phyloP scores from a whole-genome alignment of 73 alveolate genomes.

The Blepharisma stoltei region DNA sequence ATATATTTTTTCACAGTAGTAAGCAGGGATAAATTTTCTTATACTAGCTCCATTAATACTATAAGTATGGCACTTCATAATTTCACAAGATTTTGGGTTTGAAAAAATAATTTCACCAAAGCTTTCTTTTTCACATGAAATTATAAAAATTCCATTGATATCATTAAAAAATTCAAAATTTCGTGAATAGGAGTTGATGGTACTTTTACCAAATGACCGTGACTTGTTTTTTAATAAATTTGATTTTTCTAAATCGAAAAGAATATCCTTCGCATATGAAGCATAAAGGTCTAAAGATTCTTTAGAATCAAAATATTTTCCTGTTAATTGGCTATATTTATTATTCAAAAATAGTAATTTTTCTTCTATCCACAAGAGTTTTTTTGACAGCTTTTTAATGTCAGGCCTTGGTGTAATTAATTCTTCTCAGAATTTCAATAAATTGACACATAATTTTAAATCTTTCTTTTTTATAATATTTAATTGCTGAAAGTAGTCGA shows the following conservation, averaged over 20 bases:
- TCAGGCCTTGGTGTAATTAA: no score
- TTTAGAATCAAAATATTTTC: no score
- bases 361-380: background rate
- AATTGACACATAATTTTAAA: no score
- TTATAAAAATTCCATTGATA: background rate
- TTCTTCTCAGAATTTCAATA: no score
- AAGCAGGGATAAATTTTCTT: background rate
- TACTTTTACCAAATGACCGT: background rate
- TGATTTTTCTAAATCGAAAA: background rate
- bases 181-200: background rate
- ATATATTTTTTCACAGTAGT: no score
- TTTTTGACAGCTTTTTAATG: no score
- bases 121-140: background rate
- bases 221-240: background rate
- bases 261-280: background rate
- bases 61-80: background rate
- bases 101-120: background rate
- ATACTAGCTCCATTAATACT: background rate
- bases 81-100: background rate
- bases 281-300: no score
- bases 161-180: background rate
- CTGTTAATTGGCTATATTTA: no score
- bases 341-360: background rate
- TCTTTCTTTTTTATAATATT: no score
- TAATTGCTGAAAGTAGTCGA: no score